Conservation (phyloP, 192 early-diverging fungal species). For the Pilobolus umbonatus region DNA sequence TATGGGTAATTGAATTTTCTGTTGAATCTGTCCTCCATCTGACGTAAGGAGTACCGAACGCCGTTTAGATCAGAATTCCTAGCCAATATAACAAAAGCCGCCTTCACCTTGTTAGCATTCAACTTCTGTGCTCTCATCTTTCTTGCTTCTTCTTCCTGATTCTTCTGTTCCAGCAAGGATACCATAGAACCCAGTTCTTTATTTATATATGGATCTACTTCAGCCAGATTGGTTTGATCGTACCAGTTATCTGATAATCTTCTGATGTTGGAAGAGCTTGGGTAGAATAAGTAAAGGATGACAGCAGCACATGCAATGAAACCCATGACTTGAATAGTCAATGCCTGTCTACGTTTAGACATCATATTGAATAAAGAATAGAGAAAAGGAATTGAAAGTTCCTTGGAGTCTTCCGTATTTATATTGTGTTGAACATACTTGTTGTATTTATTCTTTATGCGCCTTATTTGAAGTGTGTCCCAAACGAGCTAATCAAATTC, state of each 20-base stretch:
- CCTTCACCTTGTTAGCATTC: conserved; percentile 35
- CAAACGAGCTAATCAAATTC: too few relatives aligned
- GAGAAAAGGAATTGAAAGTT: background rate
- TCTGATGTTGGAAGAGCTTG: background rate
- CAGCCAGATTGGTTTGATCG: background rate
- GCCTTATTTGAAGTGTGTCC: background rate
- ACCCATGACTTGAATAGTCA: conserved; percentile 9
- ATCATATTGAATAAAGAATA: conserved; percentile 10
- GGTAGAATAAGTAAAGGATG: background rate
- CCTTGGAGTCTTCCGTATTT: background rate
- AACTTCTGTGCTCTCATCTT: too few relatives aligned
- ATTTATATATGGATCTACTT: background rate
- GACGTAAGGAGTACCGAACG: conserved; percentile 48
- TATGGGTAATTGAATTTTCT: conserved; percentile 75
- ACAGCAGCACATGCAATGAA: background rate
- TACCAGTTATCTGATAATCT: background rate
- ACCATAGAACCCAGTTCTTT: conserved; percentile 5
- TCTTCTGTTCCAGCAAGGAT: background rate
- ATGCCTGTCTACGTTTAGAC: conserved; percentile 21
- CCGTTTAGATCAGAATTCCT: conserved; percentile 65
- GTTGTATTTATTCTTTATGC: background rate
- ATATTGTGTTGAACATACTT: background rate
- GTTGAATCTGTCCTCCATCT: conserved; percentile 81
- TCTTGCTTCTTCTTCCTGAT: background rate
- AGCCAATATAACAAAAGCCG: conserved; percentile 72